Conservation (phyloP, 2,329 filamentous ascomycete species). For the Dryadomyces sulphureus region DNA sequence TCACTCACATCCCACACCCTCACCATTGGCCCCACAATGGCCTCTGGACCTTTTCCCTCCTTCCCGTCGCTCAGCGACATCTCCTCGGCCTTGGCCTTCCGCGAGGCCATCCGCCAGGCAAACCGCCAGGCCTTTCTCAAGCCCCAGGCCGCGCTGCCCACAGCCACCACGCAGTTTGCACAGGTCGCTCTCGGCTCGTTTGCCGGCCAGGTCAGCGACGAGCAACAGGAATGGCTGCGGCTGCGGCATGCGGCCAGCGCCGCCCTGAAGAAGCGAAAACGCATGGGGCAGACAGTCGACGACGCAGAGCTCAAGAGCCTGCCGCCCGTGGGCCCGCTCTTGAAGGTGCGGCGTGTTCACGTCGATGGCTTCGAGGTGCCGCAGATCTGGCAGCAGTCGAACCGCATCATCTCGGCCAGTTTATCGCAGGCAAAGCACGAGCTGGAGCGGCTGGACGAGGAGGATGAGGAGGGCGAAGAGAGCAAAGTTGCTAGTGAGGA, state of each 20-base stretch:
- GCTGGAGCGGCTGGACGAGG: slow-evolving; percentile 33
- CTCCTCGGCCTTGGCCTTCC: slow-evolving; percentile 23
- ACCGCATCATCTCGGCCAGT: slow-evolving; percentile 55
- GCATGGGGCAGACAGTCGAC: slow-evolving; percentile 24
- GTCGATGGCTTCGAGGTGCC: slow-evolving; percentile 73
- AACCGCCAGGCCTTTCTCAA: slow-evolving; percentile 65
- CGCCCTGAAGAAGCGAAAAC: slow-evolving; percentile 60
- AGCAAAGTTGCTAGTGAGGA: slow-evolving; percentile 21
- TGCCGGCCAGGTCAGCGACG: slow-evolving; percentile 56
- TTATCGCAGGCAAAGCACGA: slow-evolving; percentile 31
- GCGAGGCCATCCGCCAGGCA: slow-evolving; percentile 42
- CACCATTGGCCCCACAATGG: slow-evolving; percentile 8
- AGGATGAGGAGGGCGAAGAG: slow-evolving; percentile 20
- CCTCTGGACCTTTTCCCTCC: slow-evolving; percentile 12
- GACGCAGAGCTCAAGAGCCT: slow-evolving; percentile 42
- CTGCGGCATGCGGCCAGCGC: slow-evolving; percentile 23
- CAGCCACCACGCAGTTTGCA: slow-evolving; percentile 57
- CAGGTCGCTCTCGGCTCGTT: slow-evolving; percentile 70
- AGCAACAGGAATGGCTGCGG: slow-evolving; percentile 54
- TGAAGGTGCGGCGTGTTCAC: slow-evolving; percentile 74
- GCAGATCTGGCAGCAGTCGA: slow-evolving; percentile 91
- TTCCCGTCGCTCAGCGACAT: slow-evolving; percentile 15
- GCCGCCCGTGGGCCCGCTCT: slow-evolving; percentile 46
- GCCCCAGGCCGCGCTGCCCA: slow-evolving; percentile 50
- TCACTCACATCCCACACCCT: slow-evolving; percentile 50